These are phyloP conservation scores for Dispira simplex DNA, from an alignment of 192 early-diverging fungal genomes.

Conservation along the genomic window DNA sequence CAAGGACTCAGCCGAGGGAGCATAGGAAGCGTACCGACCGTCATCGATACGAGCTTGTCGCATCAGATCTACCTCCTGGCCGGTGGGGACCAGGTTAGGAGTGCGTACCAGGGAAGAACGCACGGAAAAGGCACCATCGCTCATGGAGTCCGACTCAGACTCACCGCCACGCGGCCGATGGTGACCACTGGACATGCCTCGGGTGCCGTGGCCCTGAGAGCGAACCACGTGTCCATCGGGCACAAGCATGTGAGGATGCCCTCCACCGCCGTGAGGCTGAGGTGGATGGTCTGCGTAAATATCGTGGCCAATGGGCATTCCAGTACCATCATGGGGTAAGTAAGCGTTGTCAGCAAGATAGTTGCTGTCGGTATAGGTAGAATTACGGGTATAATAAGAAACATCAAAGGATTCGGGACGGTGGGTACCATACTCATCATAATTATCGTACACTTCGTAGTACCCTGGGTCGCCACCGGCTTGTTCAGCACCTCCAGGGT, in stretches of 20 bases:
- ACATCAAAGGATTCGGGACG: constrained; percentile 37
- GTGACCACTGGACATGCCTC: constrained; percentile 22
- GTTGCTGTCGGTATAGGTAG: constrained; percentile 15
- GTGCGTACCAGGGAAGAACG: constrained; percentile 38
- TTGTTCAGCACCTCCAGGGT: too few relatives aligned
- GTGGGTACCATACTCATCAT: constrained; percentile 20
- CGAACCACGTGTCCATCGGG: constrained; percentile 29
- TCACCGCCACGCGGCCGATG: constrained; percentile 16
- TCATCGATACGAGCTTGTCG: constrained; percentile 39
- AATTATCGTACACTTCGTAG: constrained; percentile 29
- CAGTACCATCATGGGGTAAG: too few relatives aligned
- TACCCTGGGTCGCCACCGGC: constrained; percentile 3
- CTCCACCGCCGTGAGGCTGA: not conserved
- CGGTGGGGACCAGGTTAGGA: constrained; percentile 28
- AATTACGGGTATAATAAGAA: constrained; percentile 33
- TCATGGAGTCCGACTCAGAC: constrained; percentile 31
- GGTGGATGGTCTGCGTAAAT: too few relatives aligned
- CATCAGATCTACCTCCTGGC: constrained; percentile 31
- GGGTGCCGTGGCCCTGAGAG: constrained; percentile 25
- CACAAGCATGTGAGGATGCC: constrained; percentile 24
- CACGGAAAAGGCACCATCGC: constrained; percentile 33
- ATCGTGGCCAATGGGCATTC: too few relatives aligned
- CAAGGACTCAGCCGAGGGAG: constrained; percentile 51
- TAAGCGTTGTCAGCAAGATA: constrained; percentile 12
- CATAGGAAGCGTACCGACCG: constrained; percentile 50